Evolutionary conservation across 1,284 basidiomycete species (phyloP).

Genomic region (Irpex rosettiformis): DNA sequence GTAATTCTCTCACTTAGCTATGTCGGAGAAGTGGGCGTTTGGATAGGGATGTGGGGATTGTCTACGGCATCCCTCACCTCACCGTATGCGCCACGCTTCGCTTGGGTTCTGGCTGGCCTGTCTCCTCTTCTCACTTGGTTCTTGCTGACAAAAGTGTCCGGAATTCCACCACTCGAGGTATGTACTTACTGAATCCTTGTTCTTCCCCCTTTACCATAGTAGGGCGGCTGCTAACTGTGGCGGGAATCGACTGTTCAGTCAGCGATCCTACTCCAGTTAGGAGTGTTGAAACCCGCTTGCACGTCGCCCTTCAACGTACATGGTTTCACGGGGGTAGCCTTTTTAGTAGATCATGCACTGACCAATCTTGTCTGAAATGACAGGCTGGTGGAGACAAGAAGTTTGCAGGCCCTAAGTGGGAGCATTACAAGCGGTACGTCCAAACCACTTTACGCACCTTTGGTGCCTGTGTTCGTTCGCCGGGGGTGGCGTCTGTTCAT

Average conservation of each 20-base stretch:
- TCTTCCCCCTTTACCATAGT: not conserved
- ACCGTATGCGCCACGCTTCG: slow-evolving; percentile 40
- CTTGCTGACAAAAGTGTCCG: slow-evolving; percentile 55
- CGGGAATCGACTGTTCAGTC: not conserved
- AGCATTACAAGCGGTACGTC: slow-evolving; percentile 61
- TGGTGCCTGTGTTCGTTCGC: not conserved
- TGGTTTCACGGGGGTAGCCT: too few species aligned
- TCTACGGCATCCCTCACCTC: slow-evolving; percentile 48
- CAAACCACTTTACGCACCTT: not conserved
- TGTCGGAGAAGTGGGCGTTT: slow-evolving; percentile 74
- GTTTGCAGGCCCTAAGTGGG: slow-evolving; percentile 60
- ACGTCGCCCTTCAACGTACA: too few species aligned
- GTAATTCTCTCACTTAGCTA: slow-evolving; percentile 45
- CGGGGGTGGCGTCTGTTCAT: not conserved
- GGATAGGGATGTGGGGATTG: slow-evolving; percentile 68
- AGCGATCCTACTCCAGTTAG: too few species aligned
- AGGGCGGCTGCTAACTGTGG: too few species aligned
- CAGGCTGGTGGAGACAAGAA: slow-evolving; percentile 58
- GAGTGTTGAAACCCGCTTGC: too few species aligned
- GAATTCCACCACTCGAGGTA: slow-evolving; percentile 69
- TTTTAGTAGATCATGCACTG: not conserved
- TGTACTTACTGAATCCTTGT: not conserved
- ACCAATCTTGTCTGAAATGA: not conserved
- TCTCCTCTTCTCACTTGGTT: slow-evolving; percentile 70
- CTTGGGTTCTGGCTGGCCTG: slow-evolving; percentile 46